Conservation (phyloP, 345 rosid genomes). For the Angophora floribunda region DNA sequence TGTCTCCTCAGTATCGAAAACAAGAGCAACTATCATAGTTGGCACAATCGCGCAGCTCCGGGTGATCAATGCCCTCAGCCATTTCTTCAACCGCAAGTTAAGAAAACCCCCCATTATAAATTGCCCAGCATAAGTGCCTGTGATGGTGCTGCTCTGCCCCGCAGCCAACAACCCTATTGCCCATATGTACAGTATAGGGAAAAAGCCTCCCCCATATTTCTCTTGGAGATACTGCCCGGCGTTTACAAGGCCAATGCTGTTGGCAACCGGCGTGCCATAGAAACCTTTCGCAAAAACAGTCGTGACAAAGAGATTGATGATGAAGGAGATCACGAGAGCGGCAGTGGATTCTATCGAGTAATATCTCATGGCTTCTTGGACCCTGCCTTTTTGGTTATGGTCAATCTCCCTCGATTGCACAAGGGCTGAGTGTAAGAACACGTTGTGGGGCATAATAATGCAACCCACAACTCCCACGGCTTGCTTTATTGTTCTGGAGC, state of each 20-base stretch:
- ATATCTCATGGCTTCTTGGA: constrained; percentile 83
- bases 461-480: constrained; percentile 97
- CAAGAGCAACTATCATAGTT: constrained; percentile 72
- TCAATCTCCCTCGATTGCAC: constrained; percentile 87
- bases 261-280: constrained; percentile 67
- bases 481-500: constrained; percentile 79
- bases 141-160: constrained; percentile 93
- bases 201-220: constrained; percentile 78
- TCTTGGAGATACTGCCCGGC: constrained; percentile 89
- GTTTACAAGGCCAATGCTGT: constrained; percentile 68
- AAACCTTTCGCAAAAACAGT: constrained; percentile 87
- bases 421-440: constrained; percentile 90
- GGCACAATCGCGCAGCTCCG: constrained; percentile 84
- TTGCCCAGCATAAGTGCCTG: constrained; percentile 91
- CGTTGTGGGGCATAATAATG: constrained; percentile 93
- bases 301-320: constrained; percentile 85
- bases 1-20: constrained; percentile 61
- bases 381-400: constrained; percentile 46
- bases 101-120: constrained; percentile 97
- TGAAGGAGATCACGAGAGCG: constrained; percentile 69
- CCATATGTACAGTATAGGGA: constrained; percentile 93
- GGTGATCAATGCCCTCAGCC: constrained; percentile 89
- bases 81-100: constrained; percentile 78
- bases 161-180: constrained; percentile 85
- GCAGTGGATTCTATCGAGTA: constrained; percentile 70